Evolutionary conservation across 352 stramenopile genomes (phyloP).

Genomic region (Plasmopara viticola): DNA sequence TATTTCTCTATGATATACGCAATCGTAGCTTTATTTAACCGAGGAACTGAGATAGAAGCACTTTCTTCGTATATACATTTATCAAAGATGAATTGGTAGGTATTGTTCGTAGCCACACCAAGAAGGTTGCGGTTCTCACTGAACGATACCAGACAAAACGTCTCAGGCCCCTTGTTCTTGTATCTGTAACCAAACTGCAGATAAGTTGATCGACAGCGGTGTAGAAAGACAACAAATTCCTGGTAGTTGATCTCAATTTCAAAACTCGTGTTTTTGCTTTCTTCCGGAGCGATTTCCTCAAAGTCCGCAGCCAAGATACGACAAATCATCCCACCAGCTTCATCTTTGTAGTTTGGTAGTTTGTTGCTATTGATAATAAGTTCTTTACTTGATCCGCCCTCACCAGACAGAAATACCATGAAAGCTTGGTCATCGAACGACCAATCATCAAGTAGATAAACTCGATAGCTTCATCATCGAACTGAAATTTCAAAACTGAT

Average conservation of each 20-base stretch:
- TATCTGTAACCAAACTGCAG: background rate
- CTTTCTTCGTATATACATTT: background rate
- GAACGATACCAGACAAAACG: background rate
- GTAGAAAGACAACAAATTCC: background rate
- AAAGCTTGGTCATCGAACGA: background rate
- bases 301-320: no score
- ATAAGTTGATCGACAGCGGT: background rate
- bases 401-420: no score
- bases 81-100: background rate
- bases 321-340: no score
- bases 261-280: no score
- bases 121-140: background rate
- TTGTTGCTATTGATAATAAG: no score
- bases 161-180: background rate
- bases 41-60: background rate
- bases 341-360: no score
- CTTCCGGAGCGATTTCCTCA: no score
- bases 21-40: background rate
- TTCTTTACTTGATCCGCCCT: no score
- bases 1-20: background rate
- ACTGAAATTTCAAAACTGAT: background rate
- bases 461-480: background rate
- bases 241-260: no score
- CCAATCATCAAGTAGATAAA: background rate
- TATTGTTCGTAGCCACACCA: background rate